These are phyloP conservation scores for Eucalyptus brandiana DNA, from an alignment of 345 rosid genomes.

Conservation along the genomic window DNA sequence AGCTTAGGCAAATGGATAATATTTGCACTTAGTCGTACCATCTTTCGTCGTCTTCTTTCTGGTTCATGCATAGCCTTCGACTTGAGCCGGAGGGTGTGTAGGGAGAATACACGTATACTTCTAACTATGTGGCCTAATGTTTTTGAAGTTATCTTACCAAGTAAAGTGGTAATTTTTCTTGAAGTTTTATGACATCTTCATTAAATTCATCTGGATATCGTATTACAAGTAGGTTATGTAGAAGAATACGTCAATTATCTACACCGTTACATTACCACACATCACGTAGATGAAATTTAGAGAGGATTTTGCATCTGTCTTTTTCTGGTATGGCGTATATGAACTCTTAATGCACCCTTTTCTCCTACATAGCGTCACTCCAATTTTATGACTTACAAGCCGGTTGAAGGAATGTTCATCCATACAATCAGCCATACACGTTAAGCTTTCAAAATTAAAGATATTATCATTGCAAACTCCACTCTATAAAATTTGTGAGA, in stretches of 20 bases:
- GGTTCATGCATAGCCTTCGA: background rate
- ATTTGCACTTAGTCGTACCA: background rate
- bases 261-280: background rate
- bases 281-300: background rate
- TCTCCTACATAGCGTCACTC: background rate
- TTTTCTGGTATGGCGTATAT: background rate
- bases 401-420: background rate
- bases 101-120: background rate
- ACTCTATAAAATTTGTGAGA: background rate
- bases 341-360: background rate
- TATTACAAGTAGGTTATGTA: background rate
- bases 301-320: background rate
- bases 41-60: background rate
- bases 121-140: background rate
- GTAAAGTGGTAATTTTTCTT: background rate
- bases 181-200: background rate
- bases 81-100: background rate
- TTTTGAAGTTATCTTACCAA: background rate
- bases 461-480: background rate
- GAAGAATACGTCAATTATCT: background rate
- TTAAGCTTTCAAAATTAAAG: background rate
- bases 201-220: background rate
- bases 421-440: background rate
- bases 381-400: background rate
- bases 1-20: background rate